Percentiles rank a stretch among this genome's conserved stretches.
These are phyloP conservation scores for Ascochyta pisi DNA, from an alignment of 2,329 filamentous ascomycete genomes.

Conservation along the genomic window DNA sequence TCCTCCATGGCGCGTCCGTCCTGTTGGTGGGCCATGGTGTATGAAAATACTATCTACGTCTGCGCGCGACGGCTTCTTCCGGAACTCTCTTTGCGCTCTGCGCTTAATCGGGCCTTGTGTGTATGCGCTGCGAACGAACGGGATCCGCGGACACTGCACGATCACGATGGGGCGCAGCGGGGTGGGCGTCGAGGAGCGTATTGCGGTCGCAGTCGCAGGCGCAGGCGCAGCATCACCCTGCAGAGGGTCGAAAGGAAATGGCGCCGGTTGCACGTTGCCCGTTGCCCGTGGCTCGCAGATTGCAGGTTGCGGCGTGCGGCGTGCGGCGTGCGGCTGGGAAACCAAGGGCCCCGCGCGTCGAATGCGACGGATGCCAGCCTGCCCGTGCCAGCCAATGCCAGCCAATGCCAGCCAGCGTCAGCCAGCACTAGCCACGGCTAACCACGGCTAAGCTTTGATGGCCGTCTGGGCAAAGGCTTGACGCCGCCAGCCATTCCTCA, in stretches of 20 bases:
- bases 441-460: slow-evolving; percentile 7
- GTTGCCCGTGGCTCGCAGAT: too few relatives aligned
- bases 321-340: background rate
- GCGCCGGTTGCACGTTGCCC: background rate
- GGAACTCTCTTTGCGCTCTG: slow-evolving; percentile 4
- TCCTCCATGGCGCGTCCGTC: background rate
- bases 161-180: background rate
- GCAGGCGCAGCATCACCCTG: background rate
- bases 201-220: too few relatives aligned
- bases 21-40: background rate
- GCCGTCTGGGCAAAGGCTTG: slow-evolving; percentile 17
- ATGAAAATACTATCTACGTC: background rate
- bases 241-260: background rate
- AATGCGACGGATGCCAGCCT: background rate
- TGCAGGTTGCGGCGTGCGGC: too few relatives aligned
- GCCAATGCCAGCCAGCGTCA: background rate
- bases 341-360: slow-evolving; percentile 4
- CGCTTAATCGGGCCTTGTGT: background rate
- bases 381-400: background rate
- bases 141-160: background rate
- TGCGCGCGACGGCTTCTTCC: background rate
- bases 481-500: background rate
- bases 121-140: too few relatives aligned
- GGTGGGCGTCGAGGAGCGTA: background rate
- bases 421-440: background rate